Base-by-base conservation (phyloP, 2,329 filamentous ascomycete species). In the Aspergillus eucalypticola region DNA sequence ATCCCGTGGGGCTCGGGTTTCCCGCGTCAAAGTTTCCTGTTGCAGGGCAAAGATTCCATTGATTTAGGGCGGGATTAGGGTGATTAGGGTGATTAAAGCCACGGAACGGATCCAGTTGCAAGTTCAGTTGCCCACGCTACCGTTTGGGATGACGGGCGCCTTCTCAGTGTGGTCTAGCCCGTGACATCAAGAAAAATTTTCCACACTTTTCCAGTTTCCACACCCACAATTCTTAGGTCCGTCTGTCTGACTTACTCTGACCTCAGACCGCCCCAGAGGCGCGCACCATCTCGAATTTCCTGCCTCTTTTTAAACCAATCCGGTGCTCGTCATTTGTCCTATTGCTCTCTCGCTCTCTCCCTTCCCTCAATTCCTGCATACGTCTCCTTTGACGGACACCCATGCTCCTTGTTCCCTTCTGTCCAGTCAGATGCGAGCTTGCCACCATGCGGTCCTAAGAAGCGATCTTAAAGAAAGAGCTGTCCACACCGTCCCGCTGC, bases 381-480 rank as follows among this genome's bases (percentile, higher is more conserved):
- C 48, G 41, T 52, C 44, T 52, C 27, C 15, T 42, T 44, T 48
- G 48, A 57, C 55, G 50, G 55, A 49, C 54, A 58, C 65, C 48
- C 57, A 61, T 59, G 42, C 57, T 61, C 48, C 49, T 55, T 25
- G 27, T 58, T 44, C 25, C 41, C 55, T n/a, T 38, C 61, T 60
- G 49, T 62, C 66, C 66, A 68, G 50, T 68, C 59, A 68, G 52
- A 67, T 60, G 44, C 59, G n/a, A 55, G 57, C 44, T 35, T 65
- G 52, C 51, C 53, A 56, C 63, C 66, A 68, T 68, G 66, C 66
- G 64, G 58, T 59, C 56, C 57, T 63, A 59, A 63, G 54, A 58
- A 63, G 56, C 62, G 58, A 57, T 62, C 62, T 61, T 48, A 60
- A 62, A 51, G 29, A 49, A 56, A 56, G 59, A 54, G 60, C 54